These are phyloP conservation scores for Xerocomellus intermedius DNA, from an alignment of 768 basidiomycete genomes.

Conservation along the genomic window DNA sequence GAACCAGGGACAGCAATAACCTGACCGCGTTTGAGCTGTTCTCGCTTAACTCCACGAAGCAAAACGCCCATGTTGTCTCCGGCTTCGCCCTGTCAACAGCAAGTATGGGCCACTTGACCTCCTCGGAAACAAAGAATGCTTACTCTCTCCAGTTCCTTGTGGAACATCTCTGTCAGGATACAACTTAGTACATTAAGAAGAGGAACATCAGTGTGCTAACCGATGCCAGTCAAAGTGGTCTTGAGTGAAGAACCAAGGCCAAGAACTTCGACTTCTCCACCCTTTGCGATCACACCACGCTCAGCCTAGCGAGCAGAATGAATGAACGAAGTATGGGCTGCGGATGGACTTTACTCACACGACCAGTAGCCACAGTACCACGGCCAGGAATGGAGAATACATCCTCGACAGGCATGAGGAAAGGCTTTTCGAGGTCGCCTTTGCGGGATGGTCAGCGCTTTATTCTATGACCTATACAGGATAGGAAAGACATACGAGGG, in stretches of 20 bases:
- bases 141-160: constrained; percentile 96
- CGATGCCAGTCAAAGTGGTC: constrained; percentile 94
- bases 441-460: constrained; percentile 3
- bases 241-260: constrained; percentile 81
- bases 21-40: constrained; percentile 92
- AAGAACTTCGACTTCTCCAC: constrained; percentile 89
- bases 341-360: constrained; percentile 46
- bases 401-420: constrained; percentile 95
- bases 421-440: constrained; percentile 98
- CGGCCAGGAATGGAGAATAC: constrained; percentile 98
- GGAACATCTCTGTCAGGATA: constrained; percentile 85
- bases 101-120: constrained; percentile 3
- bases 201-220: constrained; percentile 33
- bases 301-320: constrained; percentile 59
- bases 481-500: constrained; percentile 54
- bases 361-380: constrained; percentile 96
- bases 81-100: constrained; percentile 71
- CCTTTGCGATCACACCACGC: constrained; percentile 88
- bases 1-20: constrained; percentile 86
- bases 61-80: constrained; percentile 99
- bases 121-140: constrained; percentile 12
- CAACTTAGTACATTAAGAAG: constrained; percentile 3
- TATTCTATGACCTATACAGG: not conserved
- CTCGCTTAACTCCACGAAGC: constrained; percentile 95
- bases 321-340: not conserved